Evolutionary conservation across 1,284 basidiomycete species (phyloP).

Genomic region (Amylostereum areolatum): DNA sequence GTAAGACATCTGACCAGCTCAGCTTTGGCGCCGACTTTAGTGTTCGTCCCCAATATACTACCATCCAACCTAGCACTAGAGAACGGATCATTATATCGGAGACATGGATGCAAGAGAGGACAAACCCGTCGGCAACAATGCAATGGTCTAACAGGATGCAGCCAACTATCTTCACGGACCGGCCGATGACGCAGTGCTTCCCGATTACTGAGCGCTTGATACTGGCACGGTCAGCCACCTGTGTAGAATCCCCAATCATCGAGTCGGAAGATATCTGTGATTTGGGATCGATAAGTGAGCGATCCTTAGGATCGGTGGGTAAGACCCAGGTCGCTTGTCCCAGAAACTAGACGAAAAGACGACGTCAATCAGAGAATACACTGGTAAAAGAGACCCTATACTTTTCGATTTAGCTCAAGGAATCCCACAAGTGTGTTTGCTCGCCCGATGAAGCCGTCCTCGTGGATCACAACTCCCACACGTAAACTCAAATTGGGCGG

Average conservation of each 20-base stretch:
- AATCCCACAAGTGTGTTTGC: constrained; percentile 82
- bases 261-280: constrained; percentile 86
- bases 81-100: constrained; percentile 4
- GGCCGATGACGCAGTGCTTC: constrained; percentile 84
- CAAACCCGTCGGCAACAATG: constrained; percentile 80
- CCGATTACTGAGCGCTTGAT: constrained; percentile 91
- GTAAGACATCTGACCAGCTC: constrained; percentile 82
- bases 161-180: constrained; percentile 79
- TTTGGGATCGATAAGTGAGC: constrained; percentile 66
- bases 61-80: constrained; percentile 84
- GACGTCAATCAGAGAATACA: constrained; percentile 2
- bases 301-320: constrained; percentile 54
- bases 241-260: constrained; percentile 76
- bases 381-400: constrained; percentile 26
- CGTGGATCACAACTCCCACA: constrained; percentile 56
- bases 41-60: constrained; percentile 80
- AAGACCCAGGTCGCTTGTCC: constrained; percentile 44
- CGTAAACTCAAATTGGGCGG: constrained; percentile 41
- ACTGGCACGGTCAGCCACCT: constrained; percentile 76
- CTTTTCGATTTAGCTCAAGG: constrained; percentile 78
- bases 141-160: constrained; percentile 91
- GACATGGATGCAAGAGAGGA: constrained; percentile 4
- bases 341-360: constrained; percentile 38
- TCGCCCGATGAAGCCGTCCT: constrained; percentile 62
- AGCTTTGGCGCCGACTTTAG: constrained; percentile 75